Percentiles rank a stretch among this genome's conserved stretches.
phyloP scores from a whole-genome alignment of 345 rosid genomes.

The Eucalyptus pauciflora region DNA sequence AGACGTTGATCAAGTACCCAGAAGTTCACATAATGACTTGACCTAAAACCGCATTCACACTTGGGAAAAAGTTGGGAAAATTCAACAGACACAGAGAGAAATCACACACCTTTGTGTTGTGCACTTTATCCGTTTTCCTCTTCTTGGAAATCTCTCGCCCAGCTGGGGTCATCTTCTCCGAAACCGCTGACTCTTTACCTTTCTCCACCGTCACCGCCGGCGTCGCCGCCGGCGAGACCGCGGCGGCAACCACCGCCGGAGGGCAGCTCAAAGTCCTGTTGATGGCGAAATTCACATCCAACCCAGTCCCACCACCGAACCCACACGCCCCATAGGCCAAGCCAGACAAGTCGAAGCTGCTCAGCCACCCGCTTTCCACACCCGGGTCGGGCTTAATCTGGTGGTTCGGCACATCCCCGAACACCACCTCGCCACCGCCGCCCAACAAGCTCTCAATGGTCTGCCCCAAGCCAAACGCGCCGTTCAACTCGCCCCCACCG shows the following conservation, averaged over 20 bases:
- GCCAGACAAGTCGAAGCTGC: constrained; percentile 4
- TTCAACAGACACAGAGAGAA: neutral
- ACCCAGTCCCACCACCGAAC: constrained; percentile 10
- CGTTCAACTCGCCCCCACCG: constrained; percentile 15
- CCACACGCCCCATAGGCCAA: constrained; percentile 13
- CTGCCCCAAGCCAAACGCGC: neutral
- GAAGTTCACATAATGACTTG: neutral
- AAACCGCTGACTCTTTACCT: neutral
- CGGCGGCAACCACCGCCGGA: neutral
- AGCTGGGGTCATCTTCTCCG: constrained; percentile 8
- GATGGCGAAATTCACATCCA: constrained; percentile 13
- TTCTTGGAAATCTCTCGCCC: constrained; percentile 50
- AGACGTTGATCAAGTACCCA: neutral
- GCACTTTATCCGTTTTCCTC: constrained; percentile 38
- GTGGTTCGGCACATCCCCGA: neutral
- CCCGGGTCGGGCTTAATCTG: constrained; percentile 34
- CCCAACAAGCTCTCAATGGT: constrained; percentile 8
- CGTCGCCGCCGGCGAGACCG: neutral
- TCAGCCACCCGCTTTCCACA: constrained; percentile 21
- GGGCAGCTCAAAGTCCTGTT: constrained; percentile 39
- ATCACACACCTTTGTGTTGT: constrained; percentile 13
- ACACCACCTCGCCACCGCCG: neutral
- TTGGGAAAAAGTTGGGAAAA: neutral
- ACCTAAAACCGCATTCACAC: neutral
- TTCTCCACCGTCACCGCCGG: constrained; percentile 6